These are phyloP conservation scores for Phytophthora multivora DNA, from an alignment of 352 stramenopile genomes.

Conservation along the genomic window DNA sequence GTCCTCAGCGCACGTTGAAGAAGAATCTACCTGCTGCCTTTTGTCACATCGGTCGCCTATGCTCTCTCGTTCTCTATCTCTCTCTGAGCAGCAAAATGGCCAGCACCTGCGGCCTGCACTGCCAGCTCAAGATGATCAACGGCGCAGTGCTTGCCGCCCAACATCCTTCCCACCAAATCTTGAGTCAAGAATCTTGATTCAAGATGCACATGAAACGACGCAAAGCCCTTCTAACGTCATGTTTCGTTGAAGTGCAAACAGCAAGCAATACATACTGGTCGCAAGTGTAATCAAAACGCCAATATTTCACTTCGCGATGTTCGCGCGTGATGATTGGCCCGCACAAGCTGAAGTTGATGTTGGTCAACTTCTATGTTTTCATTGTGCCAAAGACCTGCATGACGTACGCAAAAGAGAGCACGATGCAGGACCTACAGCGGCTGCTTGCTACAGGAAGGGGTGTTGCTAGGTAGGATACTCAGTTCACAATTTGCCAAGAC, in stretches of 20 bases:
- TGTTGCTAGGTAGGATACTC: neutral
- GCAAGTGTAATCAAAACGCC: neutral
- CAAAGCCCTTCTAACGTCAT: neutral
- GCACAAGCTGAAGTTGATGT: slow-evolving; percentile 10
- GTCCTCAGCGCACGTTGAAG: slow-evolving; percentile 4
- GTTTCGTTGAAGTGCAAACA: slow-evolving; percentile 9
- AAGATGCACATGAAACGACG: neutral
- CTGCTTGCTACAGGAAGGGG: no score
- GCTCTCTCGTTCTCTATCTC: neutral
- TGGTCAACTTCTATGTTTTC: neutral
- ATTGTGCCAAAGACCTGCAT: neutral
- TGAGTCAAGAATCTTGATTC: no score
- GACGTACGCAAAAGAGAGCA: slow-evolving; percentile 4
- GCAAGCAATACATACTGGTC: neutral
- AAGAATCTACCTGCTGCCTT: neutral
- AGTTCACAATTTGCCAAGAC: slow-evolving; percentile 27
- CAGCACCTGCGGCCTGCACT: no score
- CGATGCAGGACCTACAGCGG: slow-evolving; percentile 4
- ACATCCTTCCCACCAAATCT: no score
- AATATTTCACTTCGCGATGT: neutral
- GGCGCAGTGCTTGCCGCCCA: slow-evolving; percentile 3
- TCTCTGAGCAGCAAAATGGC: no score
- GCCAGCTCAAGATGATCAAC: neutral
- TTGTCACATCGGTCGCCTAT: neutral
- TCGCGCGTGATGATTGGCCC: neutral